Evolutionary conservation across 2,329 filamentous ascomycete species (phyloP).

Genomic region (Aurifilum marmelostoma): DNA sequence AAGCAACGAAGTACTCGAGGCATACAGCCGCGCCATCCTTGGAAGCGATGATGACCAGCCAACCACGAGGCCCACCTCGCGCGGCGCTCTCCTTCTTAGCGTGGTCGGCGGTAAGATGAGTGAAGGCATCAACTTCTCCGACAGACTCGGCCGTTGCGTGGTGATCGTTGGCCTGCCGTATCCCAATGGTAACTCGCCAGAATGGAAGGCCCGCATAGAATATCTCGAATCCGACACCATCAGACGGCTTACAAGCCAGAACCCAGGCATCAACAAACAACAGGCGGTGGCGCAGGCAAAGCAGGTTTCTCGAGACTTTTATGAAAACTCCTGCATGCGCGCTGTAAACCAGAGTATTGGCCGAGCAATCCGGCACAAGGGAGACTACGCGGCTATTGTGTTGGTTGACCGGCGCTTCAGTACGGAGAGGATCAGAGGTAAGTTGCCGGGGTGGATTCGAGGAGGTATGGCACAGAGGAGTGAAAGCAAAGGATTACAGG

Average conservation of each 20-base stretch:
- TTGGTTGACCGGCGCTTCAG: conserved; percentile 81
- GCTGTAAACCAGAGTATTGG: conserved; percentile 97
- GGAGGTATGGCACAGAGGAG: conserved; percentile 62
- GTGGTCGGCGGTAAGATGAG: conserved; percentile 94
- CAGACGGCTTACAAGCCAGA: conserved; percentile 37
- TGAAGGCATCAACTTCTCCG: conserved; percentile 98
- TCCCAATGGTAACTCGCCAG: conserved; percentile 83
- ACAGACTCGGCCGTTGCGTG: conserved; percentile 85
- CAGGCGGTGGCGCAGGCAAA: conserved; percentile 48
- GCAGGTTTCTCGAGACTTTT: conserved; percentile 74
- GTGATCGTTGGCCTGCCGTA: conserved; percentile 92
- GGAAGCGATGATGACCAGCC: conserved; percentile 41
- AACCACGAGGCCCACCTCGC: conserved; percentile 22
- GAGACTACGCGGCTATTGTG: conserved; percentile 89
- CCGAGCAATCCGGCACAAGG: conserved; percentile 82
- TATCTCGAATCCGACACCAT: conserved; percentile 72
- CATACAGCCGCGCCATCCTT: conserved; percentile 72
- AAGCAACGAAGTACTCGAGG: conserved; percentile 71
- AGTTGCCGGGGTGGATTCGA: conserved; percentile 89
- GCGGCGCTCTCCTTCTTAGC: conserved; percentile 81
- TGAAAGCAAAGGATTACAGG: conserved; percentile 55
- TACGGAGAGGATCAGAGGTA: conserved; percentile 71
- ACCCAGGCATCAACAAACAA: conserved; percentile 17
- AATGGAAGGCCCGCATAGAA: conserved; percentile 91
- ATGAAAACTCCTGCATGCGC: conserved; percentile 94